These are phyloP conservation scores for Yamadazyma spencermartinsiae DNA, from an alignment of 1,139 yeast species.

Conservation along the genomic window DNA sequence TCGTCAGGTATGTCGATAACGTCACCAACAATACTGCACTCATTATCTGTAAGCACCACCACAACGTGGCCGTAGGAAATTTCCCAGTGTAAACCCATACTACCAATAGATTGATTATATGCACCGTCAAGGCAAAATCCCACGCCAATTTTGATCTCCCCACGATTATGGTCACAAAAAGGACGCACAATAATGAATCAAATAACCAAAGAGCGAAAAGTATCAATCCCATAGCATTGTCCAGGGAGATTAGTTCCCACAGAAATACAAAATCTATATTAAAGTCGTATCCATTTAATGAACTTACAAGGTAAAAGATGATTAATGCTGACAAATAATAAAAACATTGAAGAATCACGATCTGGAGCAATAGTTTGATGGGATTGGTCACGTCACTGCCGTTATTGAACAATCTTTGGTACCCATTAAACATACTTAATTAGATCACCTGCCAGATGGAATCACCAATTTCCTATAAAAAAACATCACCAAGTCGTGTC, in stretches of 20 bases:
- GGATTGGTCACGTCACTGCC: conserved; percentile 38
- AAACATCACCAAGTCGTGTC: too few species aligned
- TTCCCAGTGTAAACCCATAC: conserved; percentile 65
- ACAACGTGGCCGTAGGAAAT: conserved; percentile 68
- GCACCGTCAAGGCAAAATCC: conserved; percentile 92
- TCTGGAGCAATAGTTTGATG: conserved; percentile 50
- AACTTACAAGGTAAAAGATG: conserved; percentile 56
- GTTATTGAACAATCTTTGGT: conserved; percentile 27
- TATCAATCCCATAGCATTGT: conserved; percentile 79
- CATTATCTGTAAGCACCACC: conserved; percentile 82
- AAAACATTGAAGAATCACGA: conserved; percentile 61
- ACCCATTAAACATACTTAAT: conserved; percentile 22
- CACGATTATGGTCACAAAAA: conserved; percentile 81
- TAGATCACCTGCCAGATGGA: too few species aligned
- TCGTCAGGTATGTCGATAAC: conserved; percentile 80
- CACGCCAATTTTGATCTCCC: conserved; percentile 93
- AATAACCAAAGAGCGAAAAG: conserved; percentile 75
- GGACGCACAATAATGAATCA: conserved; percentile 73
- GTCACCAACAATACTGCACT: conserved; percentile 71
- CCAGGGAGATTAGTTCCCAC: conserved; percentile 74
- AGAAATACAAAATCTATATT: conserved; percentile 72
- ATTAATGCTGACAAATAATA: conserved; percentile 65
- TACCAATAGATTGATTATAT: conserved; percentile 71
- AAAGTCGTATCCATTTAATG: conserved; percentile 64
- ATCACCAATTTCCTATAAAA: too few species aligned